Percentiles rank a stretch among this genome's conserved stretches.
phyloP scores from a whole-genome alignment of 352 stramenopile genomes.

The Phytophthora litchii region DNA sequence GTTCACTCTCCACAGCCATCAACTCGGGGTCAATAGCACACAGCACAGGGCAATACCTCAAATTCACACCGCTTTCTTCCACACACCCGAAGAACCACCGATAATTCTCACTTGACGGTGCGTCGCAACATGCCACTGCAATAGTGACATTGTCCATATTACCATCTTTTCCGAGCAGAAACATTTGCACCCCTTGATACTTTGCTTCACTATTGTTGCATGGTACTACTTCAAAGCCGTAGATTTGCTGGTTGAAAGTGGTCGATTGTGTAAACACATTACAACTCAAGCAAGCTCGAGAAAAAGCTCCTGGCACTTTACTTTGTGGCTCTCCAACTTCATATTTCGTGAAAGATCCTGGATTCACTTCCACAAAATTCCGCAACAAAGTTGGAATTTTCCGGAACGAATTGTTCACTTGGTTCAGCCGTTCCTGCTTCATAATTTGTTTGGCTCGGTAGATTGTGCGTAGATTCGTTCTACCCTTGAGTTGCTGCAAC shows the following conservation, averaged over 20 bases:
- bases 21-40: slow-evolving; percentile 44
- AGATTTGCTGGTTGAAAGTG: slow-evolving; percentile 58
- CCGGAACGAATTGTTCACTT: slow-evolving; percentile 41
- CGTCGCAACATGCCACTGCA: slow-evolving; percentile 46
- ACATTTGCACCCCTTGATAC: slow-evolving; percentile 55
- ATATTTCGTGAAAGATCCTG: slow-evolving; percentile 36
- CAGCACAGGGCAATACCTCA: slow-evolving; percentile 51
- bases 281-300: slow-evolving; percentile 52
- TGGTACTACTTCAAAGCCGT: slow-evolving; percentile 50
- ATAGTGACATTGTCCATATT: slow-evolving; percentile 51
- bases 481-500: slow-evolving; percentile 37
- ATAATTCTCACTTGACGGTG: slow-evolving; percentile 48
- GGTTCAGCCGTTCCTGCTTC: slow-evolving; percentile 37
- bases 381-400: slow-evolving; percentile 52
- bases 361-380: slow-evolving; percentile 47
- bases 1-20: slow-evolving; percentile 38
- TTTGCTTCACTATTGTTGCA: slow-evolving; percentile 33
- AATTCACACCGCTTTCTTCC: slow-evolving; percentile 44
- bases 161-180: slow-evolving; percentile 59
- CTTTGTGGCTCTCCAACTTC: slow-evolving; percentile 27
- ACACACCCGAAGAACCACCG: slow-evolving; percentile 59
- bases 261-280: slow-evolving; percentile 47
- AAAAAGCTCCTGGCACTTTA: slow-evolving; percentile 37
- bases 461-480: slow-evolving; percentile 58
- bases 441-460: slow-evolving; percentile 63